Evolutionary conservation across 2,329 filamentous ascomycete species (phyloP), one percentile per base, ranked within the genome.

Genomic region (Hypoxylon rubiginosum): DNA sequence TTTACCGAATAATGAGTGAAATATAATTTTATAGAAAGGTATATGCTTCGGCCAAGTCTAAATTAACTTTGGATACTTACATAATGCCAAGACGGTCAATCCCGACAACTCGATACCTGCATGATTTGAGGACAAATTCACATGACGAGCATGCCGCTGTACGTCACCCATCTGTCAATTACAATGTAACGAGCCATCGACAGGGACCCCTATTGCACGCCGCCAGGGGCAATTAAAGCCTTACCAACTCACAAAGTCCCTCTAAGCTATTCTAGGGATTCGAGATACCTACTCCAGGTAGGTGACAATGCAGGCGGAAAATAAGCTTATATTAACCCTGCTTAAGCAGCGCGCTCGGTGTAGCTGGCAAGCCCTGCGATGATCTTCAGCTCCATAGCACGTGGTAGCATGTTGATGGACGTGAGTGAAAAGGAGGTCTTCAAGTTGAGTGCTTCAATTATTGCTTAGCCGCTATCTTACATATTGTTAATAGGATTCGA

Each of bases 171-270:
- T 30, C 57, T 64, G 53, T 21, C 21, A 64, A 50, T 45, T 24
- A 58, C 61, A 58, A 67, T 62, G 61, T 67, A 64, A 67, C 65
- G 15, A 64, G 45, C 58, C 56, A 67, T 57, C 24, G 11, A 57
- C 65, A 61, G 30, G 61, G 65, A 17, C 49, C 34, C 26, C 34
- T 41, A 56, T 36, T 17, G 24, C 55, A 66, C 13, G 49, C 8
- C 15, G 11, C 7, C 60, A 64, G 56, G 64, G 60, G 57, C 52
- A 43, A 24, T 50, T 39, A 26, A 61, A 15, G 28, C 49, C 48
- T 24, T 32, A 28, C 17, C 32, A 54, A 57, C 46, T 17, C 30
- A 48, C 24, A 54, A 58, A 60, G 53, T 36, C 59, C 43, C 26
- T 49, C 39, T 13, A 24, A 17, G 19, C 45, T 30, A 19, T 32